Base-by-base conservation (phyloP, 257 asterid species). In the Leonotis leonurus region DNA sequence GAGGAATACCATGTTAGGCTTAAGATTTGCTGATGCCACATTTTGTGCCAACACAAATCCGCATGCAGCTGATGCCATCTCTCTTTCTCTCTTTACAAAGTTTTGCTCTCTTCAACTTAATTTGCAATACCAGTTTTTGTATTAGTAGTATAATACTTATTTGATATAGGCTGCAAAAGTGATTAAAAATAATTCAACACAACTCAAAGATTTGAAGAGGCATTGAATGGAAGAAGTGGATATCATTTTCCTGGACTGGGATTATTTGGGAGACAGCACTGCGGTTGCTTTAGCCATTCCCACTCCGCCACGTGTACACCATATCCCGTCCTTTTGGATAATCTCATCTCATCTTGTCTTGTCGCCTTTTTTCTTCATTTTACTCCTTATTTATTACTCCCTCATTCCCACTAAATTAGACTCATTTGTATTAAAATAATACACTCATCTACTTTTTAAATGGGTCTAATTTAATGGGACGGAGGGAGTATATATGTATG, bases 241-340 rank as follows among this genome's bases (percentile, higher is more conserved):
- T 76, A 83, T 85, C 77, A 81, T 73, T 80, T 88, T 74, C 68
- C 36, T 81, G 89, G 92, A 78, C 72, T 68, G 57, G 41, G 81
- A 75, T 78, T 58, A 55, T 68, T 67, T 68, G 20, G 59, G 22
- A 37, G 16, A 40, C 40, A n/a, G n/a, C 56, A 7, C 11, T 44
- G 79, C 40, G 59, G 69, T 77, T 80, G 39, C 11, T 26, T n/a
- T 58, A 67, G 68, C 95, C 95, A 88, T 35, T 85, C 0, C 49
- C 64, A 32, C 11, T 0, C 2, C 59, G 88, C 81, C 94, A 88
- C 73, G 24, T 88, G 67, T n/a, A 43, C 52, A 58, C 79, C 84
- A 75, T 81, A 81, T 85, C 87, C 54, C 64, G 6, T 75, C 77
- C 68, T 72, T 77, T 33, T 75, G 88, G 95, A 84, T 87, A 87